phyloP scores from a whole-genome alignment of 129 eudicot species.

The Lactuca saligna region DNA sequence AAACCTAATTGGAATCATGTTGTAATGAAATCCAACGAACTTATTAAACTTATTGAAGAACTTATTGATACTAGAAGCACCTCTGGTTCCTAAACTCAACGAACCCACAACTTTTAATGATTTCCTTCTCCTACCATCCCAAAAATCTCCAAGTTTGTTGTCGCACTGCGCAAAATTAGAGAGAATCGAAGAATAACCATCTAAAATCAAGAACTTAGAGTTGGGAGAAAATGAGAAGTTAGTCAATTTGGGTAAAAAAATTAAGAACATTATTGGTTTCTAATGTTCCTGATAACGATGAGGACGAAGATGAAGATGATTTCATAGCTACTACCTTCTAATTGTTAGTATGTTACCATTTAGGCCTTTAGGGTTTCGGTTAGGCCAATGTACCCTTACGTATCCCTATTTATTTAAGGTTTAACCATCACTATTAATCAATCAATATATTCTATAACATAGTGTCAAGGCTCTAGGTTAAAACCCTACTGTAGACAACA shows the following conservation, averaged over 20 bases:
- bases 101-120: constrained; percentile 44
- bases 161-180: constrained; percentile 40
- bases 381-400: too few species aligned
- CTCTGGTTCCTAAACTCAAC: constrained; percentile 48
- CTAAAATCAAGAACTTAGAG: constrained; percentile 27
- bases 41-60: constrained; percentile 59
- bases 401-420: too few species aligned
- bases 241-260: constrained; percentile 44
- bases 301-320: constrained; percentile 33
- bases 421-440: too few species aligned
- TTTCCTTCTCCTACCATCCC: constrained; percentile 35
- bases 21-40: constrained; percentile 69
- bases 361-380: too few species aligned
- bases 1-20: constrained; percentile 65
- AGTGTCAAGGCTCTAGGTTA: too few species aligned
- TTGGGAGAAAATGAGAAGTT: constrained; percentile 43
- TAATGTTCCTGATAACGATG: constrained; percentile 36
- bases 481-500: too few species aligned
- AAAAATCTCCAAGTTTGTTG: constrained; percentile 22
- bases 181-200: constrained; percentile 42
- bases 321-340: constrained; percentile 42
- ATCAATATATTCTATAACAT: too few species aligned
- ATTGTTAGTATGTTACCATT: neutral
- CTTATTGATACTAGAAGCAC: constrained; percentile 41
- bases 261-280: constrained; percentile 46